Percentiles rank a stretch among this genome's conserved stretches.
phyloP scores from a whole-genome alignment of 177 flowering plant species.

The Vitis hybrid region DNA sequence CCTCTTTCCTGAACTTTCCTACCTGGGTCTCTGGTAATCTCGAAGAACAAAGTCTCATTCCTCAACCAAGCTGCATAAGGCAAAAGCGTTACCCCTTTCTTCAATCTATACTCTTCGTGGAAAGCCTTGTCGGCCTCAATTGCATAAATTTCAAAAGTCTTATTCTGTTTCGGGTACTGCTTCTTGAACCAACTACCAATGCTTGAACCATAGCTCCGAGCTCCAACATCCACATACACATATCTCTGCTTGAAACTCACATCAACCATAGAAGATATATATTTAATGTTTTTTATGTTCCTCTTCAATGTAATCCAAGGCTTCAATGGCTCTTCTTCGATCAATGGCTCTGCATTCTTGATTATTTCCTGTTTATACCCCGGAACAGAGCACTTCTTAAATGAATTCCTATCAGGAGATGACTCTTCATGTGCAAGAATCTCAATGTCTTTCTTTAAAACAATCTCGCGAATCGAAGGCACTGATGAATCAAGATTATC shows the following conservation, averaged over 20 bases:
- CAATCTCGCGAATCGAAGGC: slow-evolving; percentile 54
- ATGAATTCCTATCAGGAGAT: slow-evolving; percentile 14
- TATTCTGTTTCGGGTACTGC: slow-evolving; percentile 88
- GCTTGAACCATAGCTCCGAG: slow-evolving; percentile 85
- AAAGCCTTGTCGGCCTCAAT: slow-evolving; percentile 86
- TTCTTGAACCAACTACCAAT: slow-evolving; percentile 91
- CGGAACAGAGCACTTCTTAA: slow-evolving; percentile 51
- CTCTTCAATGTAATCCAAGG: slow-evolving; percentile 84
- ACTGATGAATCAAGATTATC: slow-evolving; percentile 42
- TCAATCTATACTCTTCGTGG: slow-evolving; percentile 53
- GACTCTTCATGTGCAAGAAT: slow-evolving; percentile 15
- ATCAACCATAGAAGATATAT: slow-evolving; percentile 69
- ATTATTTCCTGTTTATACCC: slow-evolving; percentile 57
- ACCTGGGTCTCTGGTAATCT: slow-evolving; percentile 66
- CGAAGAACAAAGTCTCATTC: slow-evolving; percentile 74
- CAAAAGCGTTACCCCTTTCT: slow-evolving; percentile 56
- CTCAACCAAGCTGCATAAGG: slow-evolving; percentile 91
- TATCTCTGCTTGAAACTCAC: slow-evolving; percentile 66
- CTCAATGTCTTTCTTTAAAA: slow-evolving; percentile 45
- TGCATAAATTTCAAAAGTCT: slow-evolving; percentile 79
- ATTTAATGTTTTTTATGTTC: slow-evolving; percentile 67
- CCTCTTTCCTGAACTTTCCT: slow-evolving; percentile 36
- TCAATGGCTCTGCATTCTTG: slow-evolving; percentile 65
- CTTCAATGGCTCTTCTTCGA: slow-evolving; percentile 73
- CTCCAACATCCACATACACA: slow-evolving; percentile 89